Evolutionary conservation across 2,329 filamentous ascomycete species (phyloP), one percentile per base, ranked within the genome.

Genomic region (Epicoccum nigrum): DNA sequence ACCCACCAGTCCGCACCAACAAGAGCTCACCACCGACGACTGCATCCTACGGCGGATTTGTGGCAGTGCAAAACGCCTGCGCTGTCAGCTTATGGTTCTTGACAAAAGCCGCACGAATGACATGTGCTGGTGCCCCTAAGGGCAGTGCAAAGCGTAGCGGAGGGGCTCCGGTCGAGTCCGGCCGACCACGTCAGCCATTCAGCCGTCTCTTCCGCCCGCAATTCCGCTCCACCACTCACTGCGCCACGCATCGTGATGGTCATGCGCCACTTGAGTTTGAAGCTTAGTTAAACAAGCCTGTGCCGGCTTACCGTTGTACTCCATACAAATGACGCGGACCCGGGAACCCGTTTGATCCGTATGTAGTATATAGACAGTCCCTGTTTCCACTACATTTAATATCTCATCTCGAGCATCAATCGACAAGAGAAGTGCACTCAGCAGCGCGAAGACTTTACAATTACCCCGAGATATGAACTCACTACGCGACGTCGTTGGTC

Each of bases 181-280:
- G 50, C 39, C 21, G 33, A 48, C 27, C 3, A n/a, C 20, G 15
- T 45, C 11, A 45, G 41, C 45, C 45, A 49, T 34, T 27, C 30
- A 40, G 49, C 45, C 51, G 51, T 20, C n/a, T 7, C 16, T 48
- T 49, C 51, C 51, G 51, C 51, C 51, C 51, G 51, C 4, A 2
- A 2, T 41, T 45, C 51, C 51, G 51, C 51, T 45, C 31, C 32
- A 54, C 51, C 40, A 49, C 30, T 49, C 25, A 38, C 45, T 49
- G 51, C 50, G 50, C 50, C 50, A 53, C 44, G 30, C 9, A 31
- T 17, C n/a, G 21, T 17, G 12, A 15, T 44, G 34, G 44, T 48
- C 45, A 48, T 31, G 45, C 39, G 50, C 39, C 44, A 48, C 33
- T 27, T 41, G 28, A 19, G 7, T 13, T 35, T 28, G 4, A 43